A percentile compares a stretch with the other conserved stretches of the same genome.
Evolutionary conservation across 1,284 basidiomycete species (phyloP).

Genomic region (Boletellus dicymbophilus): DNA sequence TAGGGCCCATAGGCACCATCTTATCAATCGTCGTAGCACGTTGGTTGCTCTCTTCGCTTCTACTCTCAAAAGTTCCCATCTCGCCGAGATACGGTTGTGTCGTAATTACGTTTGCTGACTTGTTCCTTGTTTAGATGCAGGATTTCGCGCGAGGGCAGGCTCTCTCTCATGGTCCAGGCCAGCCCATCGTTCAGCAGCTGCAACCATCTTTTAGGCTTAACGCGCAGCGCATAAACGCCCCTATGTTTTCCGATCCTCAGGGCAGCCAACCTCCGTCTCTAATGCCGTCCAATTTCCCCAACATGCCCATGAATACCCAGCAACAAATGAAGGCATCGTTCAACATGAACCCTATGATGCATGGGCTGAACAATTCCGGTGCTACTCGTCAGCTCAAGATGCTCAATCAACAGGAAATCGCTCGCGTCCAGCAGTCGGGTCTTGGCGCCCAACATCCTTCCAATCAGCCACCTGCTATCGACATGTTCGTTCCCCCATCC

Average conservation of each 20-base stretch:
- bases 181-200: constrained; percentile 33
- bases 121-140: constrained; percentile 42
- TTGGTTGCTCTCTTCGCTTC: constrained; percentile 3
- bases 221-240: constrained; percentile 28
- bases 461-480: constrained; percentile 37
- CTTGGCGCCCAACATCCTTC: constrained; percentile 32
- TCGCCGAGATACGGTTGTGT: constrained; percentile 6
- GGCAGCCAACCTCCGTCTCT: constrained; percentile 40
- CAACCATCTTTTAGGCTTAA: constrained; percentile 46
- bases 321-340: constrained; percentile 30
- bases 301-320: constrained; percentile 33
- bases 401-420: constrained; percentile 45
- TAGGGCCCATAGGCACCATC: constrained; percentile 11
- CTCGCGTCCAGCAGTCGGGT: constrained; percentile 35
- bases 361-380: constrained; percentile 35
- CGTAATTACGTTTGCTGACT: constrained; percentile 25
- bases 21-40: constrained; percentile 13
- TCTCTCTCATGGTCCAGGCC: constrained; percentile 38
- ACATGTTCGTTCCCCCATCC: constrained; percentile 44
- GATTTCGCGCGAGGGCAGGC: constrained; percentile 48
- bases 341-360: constrained; percentile 40
- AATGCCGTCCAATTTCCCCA: constrained; percentile 43
- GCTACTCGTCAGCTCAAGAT: constrained; percentile 49
- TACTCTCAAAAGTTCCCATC: constrained; percentile 3
- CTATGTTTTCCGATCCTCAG: constrained; percentile 45